These are phyloP conservation scores for Erythrophleum ivorense DNA, from an alignment of 331 rosid species.

Conservation along the genomic window DNA sequence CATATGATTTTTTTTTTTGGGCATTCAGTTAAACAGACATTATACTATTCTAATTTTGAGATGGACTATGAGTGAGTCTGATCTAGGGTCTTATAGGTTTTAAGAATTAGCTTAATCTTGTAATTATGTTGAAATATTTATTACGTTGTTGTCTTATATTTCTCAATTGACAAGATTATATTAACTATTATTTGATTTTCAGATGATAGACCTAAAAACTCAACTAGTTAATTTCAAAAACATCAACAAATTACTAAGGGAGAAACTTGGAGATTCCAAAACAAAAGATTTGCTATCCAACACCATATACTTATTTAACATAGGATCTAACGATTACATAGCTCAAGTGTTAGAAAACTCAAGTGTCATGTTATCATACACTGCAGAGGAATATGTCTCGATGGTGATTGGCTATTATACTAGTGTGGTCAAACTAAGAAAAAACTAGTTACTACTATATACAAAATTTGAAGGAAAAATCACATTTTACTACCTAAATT, in stretches of 20 bases:
- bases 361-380: background rate
- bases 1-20: constrained; percentile 12
- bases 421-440: constrained; percentile 35
- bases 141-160: too few species aligned
- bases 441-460: background rate
- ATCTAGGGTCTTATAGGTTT: too few species aligned
- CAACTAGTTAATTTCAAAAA: constrained; percentile 45
- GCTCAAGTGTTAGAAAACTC: background rate
- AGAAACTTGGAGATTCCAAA: constrained; percentile 42
- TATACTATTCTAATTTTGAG: too few species aligned
- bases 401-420: constrained; percentile 51
- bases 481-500: too few species aligned
- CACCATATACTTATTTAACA: constrained; percentile 48
- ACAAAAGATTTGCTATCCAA: constrained; percentile 32
- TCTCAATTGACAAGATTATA: background rate
- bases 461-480: background rate
- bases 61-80: too few species aligned
- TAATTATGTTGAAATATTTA: too few species aligned
- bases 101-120: too few species aligned
- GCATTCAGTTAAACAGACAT: too few species aligned
- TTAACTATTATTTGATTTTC: background rate
- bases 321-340: constrained; percentile 51
- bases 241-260: constrained; percentile 40
- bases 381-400: constrained; percentile 32
- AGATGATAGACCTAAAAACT: constrained; percentile 46